Percentiles rank a stretch among this genome's conserved stretches.
Evolutionary conservation across 2,329 filamentous ascomycete species (phyloP).

Genomic region (Colletotrichum lupini): DNA sequence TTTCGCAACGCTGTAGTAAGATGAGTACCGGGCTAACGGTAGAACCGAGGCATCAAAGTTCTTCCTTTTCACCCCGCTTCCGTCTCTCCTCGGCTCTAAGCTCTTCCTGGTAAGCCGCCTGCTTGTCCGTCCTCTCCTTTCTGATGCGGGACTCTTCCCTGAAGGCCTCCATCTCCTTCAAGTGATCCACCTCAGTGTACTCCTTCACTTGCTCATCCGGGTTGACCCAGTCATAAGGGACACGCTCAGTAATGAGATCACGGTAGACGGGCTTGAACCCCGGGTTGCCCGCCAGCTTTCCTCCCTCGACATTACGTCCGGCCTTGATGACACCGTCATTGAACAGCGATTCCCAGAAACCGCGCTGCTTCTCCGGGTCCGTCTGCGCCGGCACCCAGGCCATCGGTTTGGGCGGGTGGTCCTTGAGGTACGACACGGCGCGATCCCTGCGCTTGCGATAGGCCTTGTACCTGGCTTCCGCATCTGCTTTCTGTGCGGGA

Average conservation of each 20-base stretch:
- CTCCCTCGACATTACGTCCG: conserved; percentile 13
- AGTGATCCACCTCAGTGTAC: conserved; percentile 16
- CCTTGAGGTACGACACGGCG: conserved; percentile 26
- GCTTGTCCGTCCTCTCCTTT: conserved; percentile 26
- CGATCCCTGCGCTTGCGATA: conserved; percentile 31
- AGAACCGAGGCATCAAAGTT: conserved; percentile 2
- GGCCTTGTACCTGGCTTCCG: conserved; percentile 26
- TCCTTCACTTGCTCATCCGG: conserved; percentile 7
- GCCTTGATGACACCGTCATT: not conserved
- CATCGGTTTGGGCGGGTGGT: conserved; percentile 28
- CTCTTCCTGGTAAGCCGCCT: conserved; percentile 20
- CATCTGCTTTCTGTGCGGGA: conserved; percentile 9
- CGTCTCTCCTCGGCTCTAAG: conserved; percentile 16
- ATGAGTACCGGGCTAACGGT: too few relatives aligned
- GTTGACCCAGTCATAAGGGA: conserved; percentile 31
- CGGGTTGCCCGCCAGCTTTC: conserved; percentile 14
- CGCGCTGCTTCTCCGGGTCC: not conserved
- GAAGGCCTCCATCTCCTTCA: conserved; percentile 25
- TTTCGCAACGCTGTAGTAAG: too few relatives aligned
- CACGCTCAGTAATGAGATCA: conserved; percentile 27
- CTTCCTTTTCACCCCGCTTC: conserved; percentile 21
- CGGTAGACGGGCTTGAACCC: conserved; percentile 31
- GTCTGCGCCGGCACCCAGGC: conserved; percentile 16
- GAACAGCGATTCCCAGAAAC: conserved; percentile 15
- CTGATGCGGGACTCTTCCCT: conserved; percentile 13